Evolutionary conservation across 2,329 filamentous ascomycete genomes (phyloP).

Genomic region (Trichoderma atrobrunneum): DNA sequence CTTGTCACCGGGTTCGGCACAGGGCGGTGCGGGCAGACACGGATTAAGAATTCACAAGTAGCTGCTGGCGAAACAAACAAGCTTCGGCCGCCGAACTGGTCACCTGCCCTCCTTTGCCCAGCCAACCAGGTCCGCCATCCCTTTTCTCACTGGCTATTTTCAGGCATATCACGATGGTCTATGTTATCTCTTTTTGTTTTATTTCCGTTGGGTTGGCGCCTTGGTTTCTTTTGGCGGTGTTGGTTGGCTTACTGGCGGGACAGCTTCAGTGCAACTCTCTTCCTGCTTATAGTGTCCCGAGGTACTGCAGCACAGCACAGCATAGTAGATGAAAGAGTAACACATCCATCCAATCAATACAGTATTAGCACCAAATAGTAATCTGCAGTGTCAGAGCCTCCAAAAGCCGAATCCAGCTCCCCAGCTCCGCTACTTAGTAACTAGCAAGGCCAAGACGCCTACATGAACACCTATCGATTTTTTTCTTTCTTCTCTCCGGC

Average conservation of each 20-base stretch:
- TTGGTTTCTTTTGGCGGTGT: not conserved
- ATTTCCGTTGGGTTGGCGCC: not conserved
- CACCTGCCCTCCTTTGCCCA: not conserved
- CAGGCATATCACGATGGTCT: not conserved
- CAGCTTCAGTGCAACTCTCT: not conserved
- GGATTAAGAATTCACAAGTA: not conserved
- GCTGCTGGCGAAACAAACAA: not conserved
- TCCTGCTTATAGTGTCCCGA: not conserved
- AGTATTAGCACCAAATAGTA: not conserved
- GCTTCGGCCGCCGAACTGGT: not conserved
- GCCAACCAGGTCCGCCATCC: not conserved
- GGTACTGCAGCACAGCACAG: not conserved
- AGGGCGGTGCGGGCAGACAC: conserved; percentile 15
- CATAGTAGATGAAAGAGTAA: not conserved
- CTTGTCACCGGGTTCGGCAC: not conserved
- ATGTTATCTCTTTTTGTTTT: not conserved
- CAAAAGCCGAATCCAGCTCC: not conserved
- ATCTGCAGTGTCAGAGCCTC: not conserved
- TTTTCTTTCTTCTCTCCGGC: not conserved
- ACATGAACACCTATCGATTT: not conserved
- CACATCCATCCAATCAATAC: not conserved
- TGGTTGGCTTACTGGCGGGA: not conserved
- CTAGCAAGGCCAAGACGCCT: not conserved
- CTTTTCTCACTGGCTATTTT: not conserved
- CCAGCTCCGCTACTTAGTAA: not conserved